phyloP scores from a whole-genome alignment of 2,329 filamentous ascomycete species.

The Albophoma yamanashiensis region DNA sequence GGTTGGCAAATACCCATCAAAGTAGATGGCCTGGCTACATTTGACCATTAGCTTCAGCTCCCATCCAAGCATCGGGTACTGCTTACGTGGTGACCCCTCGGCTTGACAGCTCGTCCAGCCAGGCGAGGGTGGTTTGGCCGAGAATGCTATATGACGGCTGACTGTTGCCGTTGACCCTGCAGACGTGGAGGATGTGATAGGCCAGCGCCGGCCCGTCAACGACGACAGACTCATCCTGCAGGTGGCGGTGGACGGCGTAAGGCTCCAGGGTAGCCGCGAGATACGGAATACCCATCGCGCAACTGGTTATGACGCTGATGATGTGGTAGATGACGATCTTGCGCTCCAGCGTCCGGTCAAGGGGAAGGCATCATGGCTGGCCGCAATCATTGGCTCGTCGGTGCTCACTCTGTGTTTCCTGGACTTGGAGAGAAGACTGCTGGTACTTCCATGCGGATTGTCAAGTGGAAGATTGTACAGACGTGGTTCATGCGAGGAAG shows the following conservation, averaged over 20 bases:
- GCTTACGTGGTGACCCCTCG: constrained; percentile 52
- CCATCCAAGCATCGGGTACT: background rate
- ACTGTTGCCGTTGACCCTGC: constrained; percentile 37
- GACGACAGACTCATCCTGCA: constrained; percentile 33
- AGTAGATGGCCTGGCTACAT: constrained; percentile 54
- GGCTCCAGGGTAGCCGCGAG: constrained; percentile 42
- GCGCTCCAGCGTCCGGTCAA: background rate
- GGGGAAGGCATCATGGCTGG: too few species aligned
- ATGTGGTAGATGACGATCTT: background rate
- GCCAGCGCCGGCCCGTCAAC: constrained; percentile 76
- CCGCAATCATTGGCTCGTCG: background rate
- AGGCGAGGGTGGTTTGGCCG: constrained; percentile 45
- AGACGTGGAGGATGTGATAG: constrained; percentile 56
- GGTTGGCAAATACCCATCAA: constrained; percentile 71
- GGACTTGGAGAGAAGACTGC: background rate
- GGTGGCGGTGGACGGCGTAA: constrained; percentile 31
- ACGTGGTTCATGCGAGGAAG: too few species aligned
- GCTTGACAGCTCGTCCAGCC: constrained; percentile 48
- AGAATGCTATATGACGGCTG: constrained; percentile 55
- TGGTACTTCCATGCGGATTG: background rate
- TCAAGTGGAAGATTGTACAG: background rate
- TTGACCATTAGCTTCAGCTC: background rate
- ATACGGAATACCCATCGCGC: constrained; percentile 48
- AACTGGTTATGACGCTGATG: background rate
- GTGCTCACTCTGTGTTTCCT: background rate